Conservation (phyloP, 2,329 filamentous ascomycete species). For the Fusarium mundagurra region DNA sequence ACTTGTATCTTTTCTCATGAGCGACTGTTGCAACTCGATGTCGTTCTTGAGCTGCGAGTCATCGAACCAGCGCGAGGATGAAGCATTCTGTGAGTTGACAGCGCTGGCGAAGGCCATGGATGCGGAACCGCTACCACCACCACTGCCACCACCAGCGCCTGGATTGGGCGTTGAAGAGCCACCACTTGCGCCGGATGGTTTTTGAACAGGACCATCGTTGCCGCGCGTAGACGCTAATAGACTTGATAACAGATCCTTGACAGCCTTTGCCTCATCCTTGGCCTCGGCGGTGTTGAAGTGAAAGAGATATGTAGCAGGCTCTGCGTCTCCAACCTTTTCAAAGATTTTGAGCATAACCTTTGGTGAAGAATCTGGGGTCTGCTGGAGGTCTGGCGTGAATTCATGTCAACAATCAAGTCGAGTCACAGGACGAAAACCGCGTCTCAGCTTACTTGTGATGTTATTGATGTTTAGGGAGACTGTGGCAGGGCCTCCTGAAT, state of each 20-base stretch:
- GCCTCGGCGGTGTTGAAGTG: slow-evolving; percentile 86
- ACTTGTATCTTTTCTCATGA: slow-evolving; percentile 81
- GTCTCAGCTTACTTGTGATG: slow-evolving; percentile 76
- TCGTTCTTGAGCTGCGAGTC: slow-evolving; percentile 81
- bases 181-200: slow-evolving; percentile 51
- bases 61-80: slow-evolving; percentile 77
- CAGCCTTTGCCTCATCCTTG: slow-evolving; percentile 82
- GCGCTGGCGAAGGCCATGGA: slow-evolving; percentile 83
- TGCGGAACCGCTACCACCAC: slow-evolving; percentile 62
- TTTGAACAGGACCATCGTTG: slow-evolving; percentile 61
- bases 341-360: slow-evolving; percentile 97
- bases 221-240: slow-evolving; percentile 77
- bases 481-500: slow-evolving; percentile 68
- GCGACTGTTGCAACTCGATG: slow-evolving; percentile 84
- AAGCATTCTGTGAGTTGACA: slow-evolving; percentile 60
- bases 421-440: background rate
- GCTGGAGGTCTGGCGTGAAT: slow-evolving; percentile 78
- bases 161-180: slow-evolving; percentile 44
- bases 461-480: slow-evolving; percentile 77
- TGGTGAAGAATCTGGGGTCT: slow-evolving; percentile 85
- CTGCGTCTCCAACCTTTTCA: slow-evolving; percentile 69
- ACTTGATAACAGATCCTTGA: slow-evolving; percentile 83
- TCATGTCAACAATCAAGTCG: slow-evolving; percentile 9
- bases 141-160: slow-evolving; percentile 48
- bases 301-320: slow-evolving; percentile 81